Evolutionary conservation across 306 rosid genomes (phyloP).

Genomic region (Elaeagnus macrophylla): DNA sequence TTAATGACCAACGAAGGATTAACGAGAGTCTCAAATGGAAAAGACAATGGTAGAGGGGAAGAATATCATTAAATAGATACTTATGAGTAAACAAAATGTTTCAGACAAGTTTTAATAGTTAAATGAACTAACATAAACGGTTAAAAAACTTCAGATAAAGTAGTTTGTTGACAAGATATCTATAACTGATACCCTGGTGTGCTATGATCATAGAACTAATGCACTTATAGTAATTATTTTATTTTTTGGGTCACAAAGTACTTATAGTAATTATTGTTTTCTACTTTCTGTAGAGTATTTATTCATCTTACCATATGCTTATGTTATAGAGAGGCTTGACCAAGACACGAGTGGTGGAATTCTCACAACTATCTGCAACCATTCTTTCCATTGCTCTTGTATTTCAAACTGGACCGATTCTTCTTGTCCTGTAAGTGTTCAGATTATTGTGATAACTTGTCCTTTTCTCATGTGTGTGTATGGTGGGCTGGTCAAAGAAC

Average conservation of each 20-base stretch:
- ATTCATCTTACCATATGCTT: conserved; percentile 7
- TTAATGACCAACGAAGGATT: too few relatives aligned
- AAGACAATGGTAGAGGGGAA: too few relatives aligned
- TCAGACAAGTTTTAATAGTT: too few relatives aligned
- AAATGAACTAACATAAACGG: too few relatives aligned
- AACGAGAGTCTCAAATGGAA: too few relatives aligned
- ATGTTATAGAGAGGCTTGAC: conserved; percentile 70
- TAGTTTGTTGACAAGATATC: too few relatives aligned
- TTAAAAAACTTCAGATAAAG: too few relatives aligned
- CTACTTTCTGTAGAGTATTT: background rate
- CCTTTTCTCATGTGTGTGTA: background rate
- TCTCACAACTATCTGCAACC: conserved; percentile 94
- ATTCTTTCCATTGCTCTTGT: conserved; percentile 92
- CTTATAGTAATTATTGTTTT: background rate
- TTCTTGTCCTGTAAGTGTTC: conserved; percentile 84
- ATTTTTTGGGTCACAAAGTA: too few relatives aligned
- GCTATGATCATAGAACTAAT: too few relatives aligned
- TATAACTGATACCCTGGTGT: too few relatives aligned
- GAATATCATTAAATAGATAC: too few relatives aligned
- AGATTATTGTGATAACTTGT: background rate
- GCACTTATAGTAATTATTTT: background rate
- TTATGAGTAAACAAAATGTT: too few relatives aligned
- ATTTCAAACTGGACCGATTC: conserved; percentile 95
- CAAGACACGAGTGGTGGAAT: conserved; percentile 82
- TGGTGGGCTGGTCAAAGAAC: background rate